These are phyloP conservation scores for Papiliotrema terrestris DNA, from an alignment of 1,284 basidiomycete species.

Conservation along the genomic window DNA sequence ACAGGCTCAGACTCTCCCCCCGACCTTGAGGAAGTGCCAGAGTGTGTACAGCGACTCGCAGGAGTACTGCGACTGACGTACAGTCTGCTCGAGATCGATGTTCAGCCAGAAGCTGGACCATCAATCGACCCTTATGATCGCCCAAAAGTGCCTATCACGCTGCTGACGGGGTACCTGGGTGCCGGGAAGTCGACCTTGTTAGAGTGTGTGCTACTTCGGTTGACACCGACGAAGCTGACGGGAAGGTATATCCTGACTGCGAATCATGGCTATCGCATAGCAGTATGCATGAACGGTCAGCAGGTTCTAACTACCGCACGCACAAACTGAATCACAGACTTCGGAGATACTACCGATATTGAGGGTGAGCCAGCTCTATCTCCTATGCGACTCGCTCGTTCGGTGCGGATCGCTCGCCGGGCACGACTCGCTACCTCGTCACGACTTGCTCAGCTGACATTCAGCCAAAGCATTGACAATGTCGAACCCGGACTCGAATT, in stretches of 20 bases:
- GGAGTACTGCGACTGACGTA: neutral
- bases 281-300: constrained; percentile 87
- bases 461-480: constrained; percentile 51
- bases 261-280: constrained; percentile 86
- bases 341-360: constrained; percentile 51
- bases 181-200: constrained; percentile 83
- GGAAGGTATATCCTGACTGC: constrained; percentile 79
- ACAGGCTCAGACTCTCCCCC: neutral
- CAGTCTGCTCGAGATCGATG: constrained; percentile 1
- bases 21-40: constrained; percentile 5
- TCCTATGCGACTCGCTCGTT: too few species aligned
- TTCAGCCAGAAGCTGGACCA: constrained; percentile 5
- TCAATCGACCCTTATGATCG: constrained; percentile 18
- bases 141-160: constrained; percentile 70
- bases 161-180: constrained; percentile 87
- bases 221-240: neutral
- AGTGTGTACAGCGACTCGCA: neutral
- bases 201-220: constrained; percentile 32
- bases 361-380: constrained; percentile 37
- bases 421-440: too few species aligned
- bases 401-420: too few species aligned
- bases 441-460: too few species aligned
- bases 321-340: constrained; percentile 29
- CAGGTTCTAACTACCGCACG: neutral
- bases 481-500: constrained; percentile 54